Evolutionary conservation across 2,329 filamentous ascomycete species (phyloP), one percentile per base, ranked within the genome.

Genomic region (Pseudopithomyces maydicus): DNA sequence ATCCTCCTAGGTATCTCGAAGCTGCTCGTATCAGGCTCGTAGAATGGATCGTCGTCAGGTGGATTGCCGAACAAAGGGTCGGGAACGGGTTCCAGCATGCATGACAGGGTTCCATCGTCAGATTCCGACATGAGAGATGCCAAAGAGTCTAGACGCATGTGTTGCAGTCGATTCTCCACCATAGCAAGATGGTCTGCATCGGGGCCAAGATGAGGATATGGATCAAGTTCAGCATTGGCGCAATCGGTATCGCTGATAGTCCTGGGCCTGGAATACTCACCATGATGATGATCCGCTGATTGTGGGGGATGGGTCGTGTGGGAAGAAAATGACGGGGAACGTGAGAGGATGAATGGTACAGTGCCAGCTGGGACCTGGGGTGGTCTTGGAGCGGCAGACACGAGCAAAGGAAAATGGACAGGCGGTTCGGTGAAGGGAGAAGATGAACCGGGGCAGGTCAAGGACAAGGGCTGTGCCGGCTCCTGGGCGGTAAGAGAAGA

Each of bases 281-380:
- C 80, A 69, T 57, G 72, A 77, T 81, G 80, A 83, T 83, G 79
- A 73, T 78, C 71, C 69, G 75, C 61, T 62, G 74, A 76, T 64
- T 70, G 62, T 44, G 60, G 64, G 55, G 57, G 59, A 57, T 63
- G 57, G 56, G 64, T 64, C 29, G 66, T 60, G 32, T 59, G 49
- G 49, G 59, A 58, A 19, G 56, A 59, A 49, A 74, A 64, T 57
- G 76, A 74, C 66, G 76, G 60, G 64, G 73, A 72, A 29, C 59
- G 69, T 68, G 54, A 75, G 71, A 52, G 70, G 69, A 53, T 59
- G 57, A 52, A 53, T 45, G 58, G 63, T 56, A 54, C 54, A 54
- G 69, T 73, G 50, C 65, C 67, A 55, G 74, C 74, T 69, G 73
- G 61, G 64, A 68, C 59, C 20, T 49, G 49, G 38, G 44, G 8